A percentile compares a stretch with the other conserved stretches of the same genome.
These are phyloP conservation scores for Tremellales sp. DNA, from an alignment of 1,284 basidiomycete genomes.

Conservation along the genomic window DNA sequence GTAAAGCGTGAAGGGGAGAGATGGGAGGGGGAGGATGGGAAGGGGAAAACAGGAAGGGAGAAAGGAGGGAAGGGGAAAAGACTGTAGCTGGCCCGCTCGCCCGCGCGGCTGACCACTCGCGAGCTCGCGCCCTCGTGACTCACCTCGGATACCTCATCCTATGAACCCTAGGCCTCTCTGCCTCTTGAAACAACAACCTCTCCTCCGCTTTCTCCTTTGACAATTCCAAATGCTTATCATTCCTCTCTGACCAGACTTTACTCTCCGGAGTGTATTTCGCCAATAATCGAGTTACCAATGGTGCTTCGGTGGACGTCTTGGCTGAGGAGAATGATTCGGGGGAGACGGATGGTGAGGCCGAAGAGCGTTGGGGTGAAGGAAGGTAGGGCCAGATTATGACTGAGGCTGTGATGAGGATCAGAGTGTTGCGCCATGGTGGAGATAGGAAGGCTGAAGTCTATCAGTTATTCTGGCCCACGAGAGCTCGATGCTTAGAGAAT, in stretches of 20 bases:
- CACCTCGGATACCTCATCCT: conserved; percentile 48
- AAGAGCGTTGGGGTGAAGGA: conserved; percentile 29
- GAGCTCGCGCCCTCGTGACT: too few relatives aligned
- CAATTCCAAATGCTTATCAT: conserved; percentile 49
- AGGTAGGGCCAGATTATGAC: conserved; percentile 38
- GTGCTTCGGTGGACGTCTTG: conserved; percentile 18
- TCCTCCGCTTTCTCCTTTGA: conserved; percentile 45
- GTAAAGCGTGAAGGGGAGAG: too few relatives aligned
- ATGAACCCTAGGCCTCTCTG: conserved; percentile 45
- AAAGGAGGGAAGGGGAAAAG: too few relatives aligned
- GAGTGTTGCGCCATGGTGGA: conserved; percentile 40
- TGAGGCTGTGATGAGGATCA: conserved; percentile 30
- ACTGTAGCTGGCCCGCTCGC: too few relatives aligned
- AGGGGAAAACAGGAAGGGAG: too few relatives aligned
- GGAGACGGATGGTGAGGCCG: conserved; percentile 34
- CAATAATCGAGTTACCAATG: conserved; percentile 45
- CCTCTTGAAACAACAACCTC: conserved; percentile 50
- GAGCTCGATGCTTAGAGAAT: background rate
- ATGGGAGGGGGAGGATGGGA: too few relatives aligned
- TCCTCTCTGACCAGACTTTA: conserved; percentile 36
- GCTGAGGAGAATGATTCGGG: conserved; percentile 24
- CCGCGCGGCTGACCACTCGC: too few relatives aligned
- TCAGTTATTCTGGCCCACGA: background rate
- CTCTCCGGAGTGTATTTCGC: conserved; percentile 37
- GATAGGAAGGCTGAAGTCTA: conserved; percentile 42